Percentiles rank a stretch among this genome's conserved stretches.
Conservation (phyloP, 2,329 filamentous ascomycete species). For the Diaporthe velutina region DNA sequence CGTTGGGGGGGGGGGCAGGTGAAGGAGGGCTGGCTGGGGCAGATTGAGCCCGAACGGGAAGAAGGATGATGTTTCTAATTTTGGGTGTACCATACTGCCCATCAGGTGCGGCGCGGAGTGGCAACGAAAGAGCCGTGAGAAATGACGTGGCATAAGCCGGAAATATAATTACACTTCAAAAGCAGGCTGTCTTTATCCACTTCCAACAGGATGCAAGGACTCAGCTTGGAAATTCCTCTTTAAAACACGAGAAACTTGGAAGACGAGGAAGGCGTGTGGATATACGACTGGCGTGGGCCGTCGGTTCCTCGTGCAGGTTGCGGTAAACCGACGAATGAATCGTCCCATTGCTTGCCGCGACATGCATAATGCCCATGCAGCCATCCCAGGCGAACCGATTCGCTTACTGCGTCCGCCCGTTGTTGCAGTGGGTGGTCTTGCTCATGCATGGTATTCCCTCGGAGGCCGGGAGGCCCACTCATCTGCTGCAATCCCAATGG, state of each 20-base stretch:
- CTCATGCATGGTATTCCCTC: neutral
- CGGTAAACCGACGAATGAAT: conserved; percentile 23
- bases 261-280: neutral
- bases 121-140: neutral
- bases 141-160: conserved; percentile 4
- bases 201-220: conserved; percentile 2
- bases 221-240: neutral
- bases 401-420: neutral
- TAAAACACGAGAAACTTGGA: neutral
- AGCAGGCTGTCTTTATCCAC: neutral
- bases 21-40: neutral
- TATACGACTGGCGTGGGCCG: neutral
- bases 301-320: neutral
- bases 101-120: neutral
- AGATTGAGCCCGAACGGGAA: neutral
- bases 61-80: conserved; percentile 9
- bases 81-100: neutral
- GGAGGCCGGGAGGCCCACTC: neutral
- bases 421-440: neutral
- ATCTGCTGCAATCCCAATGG: neutral
- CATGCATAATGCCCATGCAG: neutral
- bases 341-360: neutral
- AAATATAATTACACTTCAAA: conserved; percentile 1
- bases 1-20: neutral
- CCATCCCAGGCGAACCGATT: neutral